A percentile compares a stretch with the other conserved stretches of the same genome.
Conservation (phyloP, 2,329 filamentous ascomycete species). For the Aspergillus sp. region DNA sequence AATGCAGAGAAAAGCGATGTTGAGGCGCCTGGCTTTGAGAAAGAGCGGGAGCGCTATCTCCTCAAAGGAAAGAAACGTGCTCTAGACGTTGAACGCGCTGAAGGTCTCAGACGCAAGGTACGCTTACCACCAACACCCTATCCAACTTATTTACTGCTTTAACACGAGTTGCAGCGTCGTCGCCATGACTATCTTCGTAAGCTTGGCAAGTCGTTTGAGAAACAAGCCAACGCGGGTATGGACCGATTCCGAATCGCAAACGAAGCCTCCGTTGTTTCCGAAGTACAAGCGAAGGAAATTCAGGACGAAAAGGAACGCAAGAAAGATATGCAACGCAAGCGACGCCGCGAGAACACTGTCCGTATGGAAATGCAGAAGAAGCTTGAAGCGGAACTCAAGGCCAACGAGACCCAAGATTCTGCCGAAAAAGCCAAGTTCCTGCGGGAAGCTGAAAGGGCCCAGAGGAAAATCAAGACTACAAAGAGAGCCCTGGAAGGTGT, state of each 20-base stretch:
- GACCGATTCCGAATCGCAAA: slow-evolving; percentile 74
- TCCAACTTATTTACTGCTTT: slow-evolving; percentile 4
- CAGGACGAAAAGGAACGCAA: slow-evolving; percentile 97
- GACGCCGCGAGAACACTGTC: slow-evolving; percentile 89
- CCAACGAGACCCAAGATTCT: slow-evolving; percentile 76
- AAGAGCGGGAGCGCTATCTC: slow-evolving; percentile 54
- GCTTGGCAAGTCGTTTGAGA: slow-evolving; percentile 60
- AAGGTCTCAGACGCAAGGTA: slow-evolving; percentile 64
- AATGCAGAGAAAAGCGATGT: slow-evolving; percentile 58
- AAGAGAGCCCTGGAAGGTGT: slow-evolving; percentile 84
- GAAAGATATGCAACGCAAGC: slow-evolving; percentile 99
- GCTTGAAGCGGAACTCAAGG: slow-evolving; percentile 73
- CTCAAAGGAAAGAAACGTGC: slow-evolving; percentile 65
- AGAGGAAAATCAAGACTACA: slow-evolving; percentile 90
- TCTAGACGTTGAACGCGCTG: slow-evolving; percentile 63
- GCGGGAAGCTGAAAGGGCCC: slow-evolving; percentile 82
- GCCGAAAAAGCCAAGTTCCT: slow-evolving; percentile 77
- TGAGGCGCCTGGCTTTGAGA: slow-evolving; percentile 53
- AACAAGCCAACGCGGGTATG: slow-evolving; percentile 70
- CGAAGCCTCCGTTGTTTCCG: slow-evolving; percentile 76
- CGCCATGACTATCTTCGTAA: slow-evolving; percentile 56
- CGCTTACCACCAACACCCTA: slow-evolving; percentile 35
- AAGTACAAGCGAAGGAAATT: slow-evolving; percentile 86
- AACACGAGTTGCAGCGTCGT: slow-evolving; percentile 54
- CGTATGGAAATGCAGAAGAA: slow-evolving; percentile 86